A percentile compares a stretch with the other conserved stretches of the same genome.
Conservation (phyloP, 176 grass and related monocot genomes). For the Musa beccarii region DNA sequence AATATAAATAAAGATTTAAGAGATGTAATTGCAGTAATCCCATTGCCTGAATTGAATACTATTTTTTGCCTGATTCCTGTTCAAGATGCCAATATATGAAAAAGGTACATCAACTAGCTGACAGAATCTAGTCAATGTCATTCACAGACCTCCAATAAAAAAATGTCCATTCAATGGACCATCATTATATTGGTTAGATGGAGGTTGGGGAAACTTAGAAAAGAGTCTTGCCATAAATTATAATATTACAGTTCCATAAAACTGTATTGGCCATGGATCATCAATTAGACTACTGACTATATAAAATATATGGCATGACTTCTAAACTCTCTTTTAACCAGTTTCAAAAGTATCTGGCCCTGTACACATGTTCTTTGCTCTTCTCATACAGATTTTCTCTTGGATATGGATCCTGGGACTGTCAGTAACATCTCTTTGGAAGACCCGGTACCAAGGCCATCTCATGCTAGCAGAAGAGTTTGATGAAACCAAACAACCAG, state of each 20-base stretch:
- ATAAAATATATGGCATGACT: no score
- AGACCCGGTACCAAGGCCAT: background rate
- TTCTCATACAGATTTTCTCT: background rate
- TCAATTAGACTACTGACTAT: background rate
- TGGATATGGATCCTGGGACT: background rate
- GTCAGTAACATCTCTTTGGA: background rate
- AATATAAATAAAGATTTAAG: background rate
- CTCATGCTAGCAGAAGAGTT: background rate
- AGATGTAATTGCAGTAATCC: background rate
- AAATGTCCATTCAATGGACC: background rate
- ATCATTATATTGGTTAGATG: background rate
- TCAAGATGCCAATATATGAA: background rate
- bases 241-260: background rate
- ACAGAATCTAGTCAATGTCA: background rate
- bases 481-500: background rate
- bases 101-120: background rate
- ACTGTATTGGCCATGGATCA: background rate
- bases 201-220: background rate
- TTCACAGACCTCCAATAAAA: background rate
- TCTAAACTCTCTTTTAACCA: no score
- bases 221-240: background rate
- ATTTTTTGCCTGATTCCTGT: background rate
- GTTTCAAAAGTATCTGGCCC: no score
- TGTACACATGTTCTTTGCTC: no score
- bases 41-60: background rate